These are phyloP conservation scores for Pleoardoris graminearum DNA, from an alignment of 2,329 filamentous ascomycete genomes.

Conservation along the genomic window DNA sequence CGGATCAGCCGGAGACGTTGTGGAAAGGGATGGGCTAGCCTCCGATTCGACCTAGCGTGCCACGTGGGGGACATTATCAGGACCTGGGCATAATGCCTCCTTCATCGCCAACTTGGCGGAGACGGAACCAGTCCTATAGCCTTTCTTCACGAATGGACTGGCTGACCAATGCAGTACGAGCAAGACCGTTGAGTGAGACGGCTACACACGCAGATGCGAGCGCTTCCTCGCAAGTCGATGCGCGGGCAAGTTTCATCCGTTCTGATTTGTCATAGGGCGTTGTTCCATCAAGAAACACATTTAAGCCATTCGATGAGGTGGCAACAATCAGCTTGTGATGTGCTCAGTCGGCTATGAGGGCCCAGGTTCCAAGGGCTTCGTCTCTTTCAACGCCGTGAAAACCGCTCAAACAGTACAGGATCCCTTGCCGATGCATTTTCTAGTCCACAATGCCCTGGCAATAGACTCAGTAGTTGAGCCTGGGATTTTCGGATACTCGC, in stretches of 20 bases:
- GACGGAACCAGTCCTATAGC: background rate
- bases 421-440: background rate
- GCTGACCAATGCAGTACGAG: background rate
- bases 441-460: background rate
- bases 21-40: conserved; percentile 18
- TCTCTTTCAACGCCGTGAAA: background rate
- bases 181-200: background rate
- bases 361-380: conserved; percentile 1
- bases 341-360: background rate
- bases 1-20: conserved; percentile 16
- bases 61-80: conserved; percentile 23
- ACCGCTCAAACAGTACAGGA: background rate
- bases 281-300: conserved; percentile 3
- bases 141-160: background rate
- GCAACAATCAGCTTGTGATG: background rate
- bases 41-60: conserved; percentile 7
- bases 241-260: conserved; percentile 3
- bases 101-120: conserved; percentile 4
- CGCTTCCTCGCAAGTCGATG: background rate
- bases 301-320: conserved; percentile 5
- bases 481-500: no score
- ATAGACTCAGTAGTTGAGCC: background rate
- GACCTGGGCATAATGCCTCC: background rate
- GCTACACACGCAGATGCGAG: conserved; percentile 3
- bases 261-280: conserved; percentile 4